Conservation (phyloP, 345 rosid species). For the Rhodamnia argentea region DNA sequence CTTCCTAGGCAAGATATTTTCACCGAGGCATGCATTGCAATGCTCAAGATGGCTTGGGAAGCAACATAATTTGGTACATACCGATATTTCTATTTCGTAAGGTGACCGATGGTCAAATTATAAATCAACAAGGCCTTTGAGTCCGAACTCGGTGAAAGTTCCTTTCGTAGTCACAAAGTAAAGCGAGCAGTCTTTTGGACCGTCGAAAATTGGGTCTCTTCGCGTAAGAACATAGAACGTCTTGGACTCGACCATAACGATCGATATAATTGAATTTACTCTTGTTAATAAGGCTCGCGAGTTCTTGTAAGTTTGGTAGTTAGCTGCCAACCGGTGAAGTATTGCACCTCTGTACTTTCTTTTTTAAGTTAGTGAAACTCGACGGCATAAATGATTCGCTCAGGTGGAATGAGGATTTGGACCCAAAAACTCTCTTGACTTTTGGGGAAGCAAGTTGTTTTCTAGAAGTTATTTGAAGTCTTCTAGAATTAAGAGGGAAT, state of each 20-base stretch:
- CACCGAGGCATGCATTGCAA: background rate
- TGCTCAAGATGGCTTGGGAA: background rate
- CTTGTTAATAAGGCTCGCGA: background rate
- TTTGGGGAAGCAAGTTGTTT: background rate
- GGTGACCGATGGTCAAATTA: background rate
- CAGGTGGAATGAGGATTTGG: background rate
- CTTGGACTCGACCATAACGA: background rate
- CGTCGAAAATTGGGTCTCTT: background rate
- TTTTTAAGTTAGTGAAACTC: background rate
- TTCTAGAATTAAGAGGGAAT: background rate
- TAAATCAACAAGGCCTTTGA: background rate
- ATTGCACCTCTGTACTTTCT: background rate
- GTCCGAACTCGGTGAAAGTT: background rate
- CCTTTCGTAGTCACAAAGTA: background rate
- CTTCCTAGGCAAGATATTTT: background rate
- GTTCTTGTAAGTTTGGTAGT: background rate
- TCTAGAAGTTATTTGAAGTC: background rate
- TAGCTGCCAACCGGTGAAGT: background rate
- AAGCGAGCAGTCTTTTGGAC: background rate
- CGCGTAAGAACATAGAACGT: background rate
- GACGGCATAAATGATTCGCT: background rate
- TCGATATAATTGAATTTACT: background rate
- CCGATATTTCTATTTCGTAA: background rate
- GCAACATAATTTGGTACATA: background rate
- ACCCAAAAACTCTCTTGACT: background rate